Base-by-base conservation (phyloP, 73 alveolate genomes). In the Paraurostyla sp. region DNA sequence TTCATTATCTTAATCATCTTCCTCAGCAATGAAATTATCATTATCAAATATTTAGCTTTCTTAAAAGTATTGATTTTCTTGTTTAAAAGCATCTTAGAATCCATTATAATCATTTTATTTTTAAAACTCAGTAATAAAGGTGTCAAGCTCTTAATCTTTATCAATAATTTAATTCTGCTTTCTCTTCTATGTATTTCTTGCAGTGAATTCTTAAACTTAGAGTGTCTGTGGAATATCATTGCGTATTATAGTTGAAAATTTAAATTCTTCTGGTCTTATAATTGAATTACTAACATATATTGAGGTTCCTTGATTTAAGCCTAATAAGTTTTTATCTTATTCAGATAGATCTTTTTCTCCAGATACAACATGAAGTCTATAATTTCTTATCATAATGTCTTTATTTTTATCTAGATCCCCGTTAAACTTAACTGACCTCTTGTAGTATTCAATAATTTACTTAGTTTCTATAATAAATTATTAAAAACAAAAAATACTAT, bases 221-320 rank as follows among this genome's bases (percentile, higher is more conserved):
- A 41, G 7, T 9, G 15, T 18, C 2, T 36, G 33, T 15, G 63
- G 36, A 4, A 68, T 68, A 4, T 68, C 2, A 36, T 68, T 27
- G 36, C 7, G n/a, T 36, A 68, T 25, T 46, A 35, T 68, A 9
- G 83, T 68, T 35, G 83, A 68, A 68, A 68, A 68, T 13, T 68
- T 68, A 36, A 41, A 68, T 9, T 38, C 38, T 27, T 68, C 83
- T 33, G 58, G 62, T 46, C 38, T 30, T 7, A 68, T 23, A n/a
- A 68, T 36, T 68, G 83, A 68, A 68, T 68, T 68, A 40, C 83
- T 68, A 11, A 68, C 83, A 68, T 68, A 68, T 11, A 68, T 68
- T 13, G 83, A 41, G 2, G 58, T 41, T 68, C 83, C 62, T 33
- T 7, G 7, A 68, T 6, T 36, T 11, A 36, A 3, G 2, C 83